phyloP scores from a whole-genome alignment of 805 yeast genomes.

The Scheffersomyces coipomensis region DNA sequence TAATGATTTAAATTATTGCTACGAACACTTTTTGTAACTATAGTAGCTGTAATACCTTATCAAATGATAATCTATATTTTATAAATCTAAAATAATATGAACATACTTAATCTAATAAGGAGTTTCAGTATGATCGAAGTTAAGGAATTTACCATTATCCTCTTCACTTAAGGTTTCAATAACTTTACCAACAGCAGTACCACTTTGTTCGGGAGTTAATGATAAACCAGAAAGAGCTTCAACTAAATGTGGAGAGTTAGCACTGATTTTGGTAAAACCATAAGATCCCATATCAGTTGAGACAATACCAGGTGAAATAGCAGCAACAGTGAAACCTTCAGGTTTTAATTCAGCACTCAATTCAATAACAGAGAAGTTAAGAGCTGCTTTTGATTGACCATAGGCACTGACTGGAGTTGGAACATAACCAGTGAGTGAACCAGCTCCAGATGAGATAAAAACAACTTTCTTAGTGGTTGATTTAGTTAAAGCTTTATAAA shows the following conservation, averaged over 20 bases:
- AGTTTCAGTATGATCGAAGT: neutral
- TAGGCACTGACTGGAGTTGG: slow-evolving; percentile 15
- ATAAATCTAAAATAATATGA: no score
- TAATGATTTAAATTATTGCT: no score
- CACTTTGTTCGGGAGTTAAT: neutral
- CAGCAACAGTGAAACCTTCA: slow-evolving; percentile 15
- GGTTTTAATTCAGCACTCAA: slow-evolving; percentile 21
- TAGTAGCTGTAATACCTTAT: no score
- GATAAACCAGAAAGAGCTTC: neutral
- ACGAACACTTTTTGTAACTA: no score
- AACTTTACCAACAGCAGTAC: neutral
- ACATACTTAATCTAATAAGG: neutral
- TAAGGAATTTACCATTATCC: neutral
- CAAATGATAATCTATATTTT: no score
- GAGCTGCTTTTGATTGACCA: slow-evolving; percentile 37
- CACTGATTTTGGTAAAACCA: neutral
- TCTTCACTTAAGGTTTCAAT: neutral
- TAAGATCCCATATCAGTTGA: slow-evolving; percentile 28
- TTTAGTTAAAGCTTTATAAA: neutral
- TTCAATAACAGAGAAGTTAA: slow-evolving; percentile 25
- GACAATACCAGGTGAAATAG: slow-evolving; percentile 40
- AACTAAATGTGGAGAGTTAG: neutral
- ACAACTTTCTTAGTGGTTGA: neutral
- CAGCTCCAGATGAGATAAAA: neutral
- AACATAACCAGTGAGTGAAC: neutral